Base-by-base conservation (phyloP, 2,329 filamentous ascomycete species). In the Arthrobotrys musiformis region DNA sequence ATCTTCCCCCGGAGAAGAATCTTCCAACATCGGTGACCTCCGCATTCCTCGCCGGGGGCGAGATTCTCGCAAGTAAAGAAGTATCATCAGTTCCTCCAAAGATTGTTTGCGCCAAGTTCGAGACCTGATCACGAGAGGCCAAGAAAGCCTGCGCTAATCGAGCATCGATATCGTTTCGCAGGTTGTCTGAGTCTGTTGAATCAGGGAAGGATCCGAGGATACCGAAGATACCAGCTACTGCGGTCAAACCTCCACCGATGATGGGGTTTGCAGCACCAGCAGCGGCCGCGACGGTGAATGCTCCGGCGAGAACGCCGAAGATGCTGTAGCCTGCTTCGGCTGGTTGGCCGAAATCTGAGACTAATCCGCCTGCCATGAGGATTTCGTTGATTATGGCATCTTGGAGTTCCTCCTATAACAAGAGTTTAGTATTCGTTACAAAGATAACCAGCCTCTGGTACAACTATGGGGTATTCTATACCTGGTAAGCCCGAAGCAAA, bases 1-100 rank as follows among this genome's bases (percentile, higher is more conserved):
- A 72, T n/a, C 58, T 40, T n/a, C 68, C 68, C 2, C 46, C 68
- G 3, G 68, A 62, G 58, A 72, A 72, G 22, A 72, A 63, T 33
- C 28, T 72, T 2, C 68, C 68, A 56, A 72, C 37, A 46, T 72
- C 46, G 8, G 68, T 72, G 3, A 8, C 40, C 24, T 72, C 68
- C 6, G 15, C 48, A 19, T 72, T 64, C 2, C 5, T 13, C 8
- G 33, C 28, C 4, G 26, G 30, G 0, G 40, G 56, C 8, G 44
- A 19, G 13, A 72, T 0, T 3, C 33, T 56, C n/a, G 56, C 9
- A 24, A 72, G 68, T 19, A 72, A 24, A 7, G 68, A 72, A 19
- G 68, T 72, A 48, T 72, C 56, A 19, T 52, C 24, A 5, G 7
- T 33, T 0, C 58, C 68, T 26, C 68, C 68, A 35, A 72, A 72